Percentiles rank a stretch among this genome's conserved stretches.
phyloP scores from a whole-genome alignment of 306 rosid genomes.

The Sicyos edulis region DNA sequence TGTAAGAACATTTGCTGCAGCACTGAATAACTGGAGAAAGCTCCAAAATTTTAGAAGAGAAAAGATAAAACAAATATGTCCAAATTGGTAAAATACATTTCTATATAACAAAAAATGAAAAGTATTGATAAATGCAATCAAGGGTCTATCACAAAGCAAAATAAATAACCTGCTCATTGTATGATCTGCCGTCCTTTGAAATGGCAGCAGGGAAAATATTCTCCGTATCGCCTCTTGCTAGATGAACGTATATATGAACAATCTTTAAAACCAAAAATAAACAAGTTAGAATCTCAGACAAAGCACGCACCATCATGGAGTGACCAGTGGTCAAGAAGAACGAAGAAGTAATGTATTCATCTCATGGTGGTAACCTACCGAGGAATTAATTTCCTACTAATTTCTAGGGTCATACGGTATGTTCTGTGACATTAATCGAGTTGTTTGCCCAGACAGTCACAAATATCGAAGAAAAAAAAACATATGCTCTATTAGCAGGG shows the following conservation, averaged over 20 bases:
- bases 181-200: conserved; percentile 95
- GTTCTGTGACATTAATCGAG: too few species aligned
- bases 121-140: neutral
- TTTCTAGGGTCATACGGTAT: too few species aligned
- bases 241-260: conserved; percentile 79
- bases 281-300: neutral
- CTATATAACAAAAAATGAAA: neutral
- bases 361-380: too few species aligned
- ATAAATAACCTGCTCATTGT: conserved; percentile 73
- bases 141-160: conserved; percentile 5
- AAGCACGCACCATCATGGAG: too few species aligned
- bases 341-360: too few species aligned
- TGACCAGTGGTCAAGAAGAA: too few species aligned
- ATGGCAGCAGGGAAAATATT: conserved; percentile 86
- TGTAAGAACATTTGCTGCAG: conserved; percentile 77
- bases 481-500: neutral
- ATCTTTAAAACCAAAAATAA: conserved; percentile 46
- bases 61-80: neutral
- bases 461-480: neutral
- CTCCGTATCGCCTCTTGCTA: conserved; percentile 73
- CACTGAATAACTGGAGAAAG: conserved; percentile 72
- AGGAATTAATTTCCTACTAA: too few species aligned
- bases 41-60: conserved; percentile 18
- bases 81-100: neutral
- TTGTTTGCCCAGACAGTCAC: too few species aligned